Evolutionary conservation across 306 rosid species (phyloP), one percentile per base, ranked within the genome.

Genomic region (Ochetophila trinervis): DNA sequence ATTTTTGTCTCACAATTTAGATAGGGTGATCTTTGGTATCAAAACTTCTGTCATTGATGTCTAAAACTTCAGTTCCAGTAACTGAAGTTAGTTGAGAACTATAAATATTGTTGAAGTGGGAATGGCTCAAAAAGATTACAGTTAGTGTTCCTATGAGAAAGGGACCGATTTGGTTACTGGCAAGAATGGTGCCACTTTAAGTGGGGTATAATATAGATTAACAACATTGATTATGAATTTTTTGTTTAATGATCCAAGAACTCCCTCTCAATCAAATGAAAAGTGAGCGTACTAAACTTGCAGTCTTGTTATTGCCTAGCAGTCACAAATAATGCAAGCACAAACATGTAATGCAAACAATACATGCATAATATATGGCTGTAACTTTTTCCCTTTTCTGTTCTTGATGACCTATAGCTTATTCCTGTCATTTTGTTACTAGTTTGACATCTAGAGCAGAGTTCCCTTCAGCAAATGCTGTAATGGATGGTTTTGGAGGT

Each of bases 381-480:
- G n/a, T 10, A n/a, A 12, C 12, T 37, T 67, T 20, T 15, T 37
- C 40, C 1, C 18, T 16, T 57, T 21, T 50, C 13, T 20, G 13
- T 14, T 34, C 36, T 12, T 37, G 22, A n/a, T 63, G 37, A 24
- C 5, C 23, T 32, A 3, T 65, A 60, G 52, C 18, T 36, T 50
- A 62, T 19, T 62, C 56, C 57, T 68, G 18, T 68, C 20, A 37
- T 62, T 34, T 66, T 48, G 15, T 57, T 72, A 77, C 63, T 80
- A 89, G 98, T 75, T 79, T 83, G 81, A 93, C 98, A 63, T 86
- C 98, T 53, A 79, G 97, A 75, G 98, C 91, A 0, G 96, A 93
- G 87, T 93, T 93, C 81, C 98, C 97, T 42, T 84, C 79, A 40
- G 97, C 98, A 72, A 69, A 74, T 60, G 91, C 96, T 20, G 50